These are phyloP conservation scores for Penicillium paradoxum DNA, from an alignment of 495 filamentous ascomycete genomes.

Conservation along the genomic window DNA sequence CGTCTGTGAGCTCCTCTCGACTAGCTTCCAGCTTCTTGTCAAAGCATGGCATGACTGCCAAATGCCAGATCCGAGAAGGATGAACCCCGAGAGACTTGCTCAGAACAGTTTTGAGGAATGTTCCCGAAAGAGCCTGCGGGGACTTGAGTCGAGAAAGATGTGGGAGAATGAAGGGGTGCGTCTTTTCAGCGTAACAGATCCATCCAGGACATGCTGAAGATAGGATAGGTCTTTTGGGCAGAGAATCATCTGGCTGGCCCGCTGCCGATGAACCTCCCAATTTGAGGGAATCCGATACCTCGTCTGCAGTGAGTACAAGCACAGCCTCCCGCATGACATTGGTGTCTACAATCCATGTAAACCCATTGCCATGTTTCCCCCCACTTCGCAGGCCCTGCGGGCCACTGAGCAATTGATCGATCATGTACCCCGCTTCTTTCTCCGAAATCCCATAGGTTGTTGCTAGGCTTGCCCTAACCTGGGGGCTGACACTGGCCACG, in stretches of 20 bases:
- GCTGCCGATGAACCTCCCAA: slow-evolving; percentile 14
- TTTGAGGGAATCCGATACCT: slow-evolving; percentile 50
- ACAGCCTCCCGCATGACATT: slow-evolving; percentile 73
- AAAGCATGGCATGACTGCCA: slow-evolving; percentile 97
- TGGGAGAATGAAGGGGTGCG: slow-evolving; percentile 85
- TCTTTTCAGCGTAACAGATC: slow-evolving; percentile 98
- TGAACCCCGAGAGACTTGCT: slow-evolving; percentile 63
- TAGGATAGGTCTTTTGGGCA: slow-evolving; percentile 67
- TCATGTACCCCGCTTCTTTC: slow-evolving; percentile 70
- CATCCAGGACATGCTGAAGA: slow-evolving; percentile 93
- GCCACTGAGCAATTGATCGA: slow-evolving; percentile 72
- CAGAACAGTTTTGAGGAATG: slow-evolving; percentile 78
- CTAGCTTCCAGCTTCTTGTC: slow-evolving; percentile 98
- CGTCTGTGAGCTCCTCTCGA: slow-evolving; percentile 82
- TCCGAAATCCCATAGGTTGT: slow-evolving; percentile 71
- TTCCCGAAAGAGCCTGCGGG: slow-evolving; percentile 87
- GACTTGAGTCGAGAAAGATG: slow-evolving; percentile 90
- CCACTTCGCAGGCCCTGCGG: slow-evolving; percentile 60
- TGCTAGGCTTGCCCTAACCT: slow-evolving; percentile 80
- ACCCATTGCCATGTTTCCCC: slow-evolving; percentile 67
- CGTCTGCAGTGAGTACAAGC: slow-evolving; percentile 75
- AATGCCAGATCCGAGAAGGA: slow-evolving; percentile 82
- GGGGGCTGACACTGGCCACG: slow-evolving; percentile 86
- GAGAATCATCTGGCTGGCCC: slow-evolving; percentile 13
- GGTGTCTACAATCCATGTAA: slow-evolving; percentile 84